These are phyloP conservation scores for Trametes hirsuta DNA, from an alignment of 1,284 basidiomycete species.

Conservation along the genomic window DNA sequence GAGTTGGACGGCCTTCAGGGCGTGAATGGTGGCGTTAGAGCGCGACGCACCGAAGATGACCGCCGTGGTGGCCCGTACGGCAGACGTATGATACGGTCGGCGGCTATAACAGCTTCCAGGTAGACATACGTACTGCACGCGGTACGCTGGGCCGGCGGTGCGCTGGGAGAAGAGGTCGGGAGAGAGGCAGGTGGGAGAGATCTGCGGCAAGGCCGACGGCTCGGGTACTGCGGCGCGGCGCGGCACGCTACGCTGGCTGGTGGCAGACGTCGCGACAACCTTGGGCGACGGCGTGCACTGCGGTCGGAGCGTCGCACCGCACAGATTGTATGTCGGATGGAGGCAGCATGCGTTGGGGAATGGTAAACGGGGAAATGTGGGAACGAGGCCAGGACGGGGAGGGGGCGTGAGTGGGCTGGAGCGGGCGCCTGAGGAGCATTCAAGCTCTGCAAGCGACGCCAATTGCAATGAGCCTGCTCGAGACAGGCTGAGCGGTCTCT, in stretches of 20 bases:
- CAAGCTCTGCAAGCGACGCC: slow-evolving; percentile 7
- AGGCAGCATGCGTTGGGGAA: no score
- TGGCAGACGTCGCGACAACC: not conserved
- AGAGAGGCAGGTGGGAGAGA: not conserved
- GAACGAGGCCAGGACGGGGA: not conserved
- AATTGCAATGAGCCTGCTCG: not conserved
- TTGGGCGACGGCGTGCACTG: not conserved
- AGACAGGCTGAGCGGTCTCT: not conserved
- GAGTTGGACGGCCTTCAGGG: no score
- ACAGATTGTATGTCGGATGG: no score
- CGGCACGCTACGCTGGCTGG: not conserved
- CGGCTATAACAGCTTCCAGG: no score
- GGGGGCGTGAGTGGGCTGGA: not conserved
- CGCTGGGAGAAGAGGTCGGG: not conserved
- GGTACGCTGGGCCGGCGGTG: not conserved
- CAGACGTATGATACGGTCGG: no score
- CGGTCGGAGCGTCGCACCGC: not conserved
- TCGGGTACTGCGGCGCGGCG: slow-evolving; percentile 1
- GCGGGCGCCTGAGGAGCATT: not conserved
- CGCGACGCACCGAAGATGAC: no score
- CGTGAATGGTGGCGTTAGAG: no score
- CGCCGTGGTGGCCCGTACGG: no score
- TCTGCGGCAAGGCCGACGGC: not conserved
- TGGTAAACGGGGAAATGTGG: not conserved
- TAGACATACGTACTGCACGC: not conserved